These are phyloP conservation scores for Cytospora leucostoma DNA, from an alignment of 2,329 filamentous ascomycete genomes.

Conservation along the genomic window DNA sequence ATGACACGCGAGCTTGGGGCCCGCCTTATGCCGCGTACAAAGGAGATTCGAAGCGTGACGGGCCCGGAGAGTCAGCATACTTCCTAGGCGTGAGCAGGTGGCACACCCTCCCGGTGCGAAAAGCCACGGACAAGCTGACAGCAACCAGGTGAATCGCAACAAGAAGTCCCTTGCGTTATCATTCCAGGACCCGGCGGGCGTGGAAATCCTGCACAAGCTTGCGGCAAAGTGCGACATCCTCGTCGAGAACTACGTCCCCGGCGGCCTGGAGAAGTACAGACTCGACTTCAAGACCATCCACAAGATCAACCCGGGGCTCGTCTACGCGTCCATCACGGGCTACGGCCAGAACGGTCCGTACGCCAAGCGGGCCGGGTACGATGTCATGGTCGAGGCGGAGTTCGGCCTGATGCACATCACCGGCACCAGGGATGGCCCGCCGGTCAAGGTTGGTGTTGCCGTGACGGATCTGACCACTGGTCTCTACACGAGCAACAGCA, in stretches of 20 bases:
- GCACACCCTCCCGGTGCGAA: neutral
- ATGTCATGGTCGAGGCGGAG: constrained; percentile 99
- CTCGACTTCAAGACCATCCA: constrained; percentile 84
- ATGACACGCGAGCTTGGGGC: constrained; percentile 95
- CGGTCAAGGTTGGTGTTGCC: constrained; percentile 95
- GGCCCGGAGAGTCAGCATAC: constrained; percentile 91
- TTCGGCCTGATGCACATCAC: constrained; percentile 99
- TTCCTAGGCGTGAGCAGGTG: constrained; percentile 72
- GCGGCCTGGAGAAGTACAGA: constrained; percentile 82
- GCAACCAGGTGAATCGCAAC: constrained; percentile 81
- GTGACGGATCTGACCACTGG: constrained; percentile 96
- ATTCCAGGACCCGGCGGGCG: constrained; percentile 81
- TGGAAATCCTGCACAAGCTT: constrained; percentile 83
- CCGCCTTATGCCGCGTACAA: constrained; percentile 87
- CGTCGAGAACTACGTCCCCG: constrained; percentile 95
- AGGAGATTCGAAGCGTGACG: constrained; percentile 57
- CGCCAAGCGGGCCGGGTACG: constrained; percentile 84
- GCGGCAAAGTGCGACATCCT: constrained; percentile 85
- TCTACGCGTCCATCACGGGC: constrained; percentile 95
- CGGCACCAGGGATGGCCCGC: constrained; percentile 80
- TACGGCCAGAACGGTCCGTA: constrained; percentile 97
- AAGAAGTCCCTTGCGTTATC: constrained; percentile 93
- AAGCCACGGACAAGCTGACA: constrained; percentile 10
- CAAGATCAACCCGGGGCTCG: constrained; percentile 79
- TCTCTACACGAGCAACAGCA: constrained; percentile 89